Percentiles rank a stretch among this genome's conserved stretches.
These are phyloP conservation scores for Lyophyllum atratum DNA, from an alignment of 768 basidiomycete species.

Conservation along the genomic window DNA sequence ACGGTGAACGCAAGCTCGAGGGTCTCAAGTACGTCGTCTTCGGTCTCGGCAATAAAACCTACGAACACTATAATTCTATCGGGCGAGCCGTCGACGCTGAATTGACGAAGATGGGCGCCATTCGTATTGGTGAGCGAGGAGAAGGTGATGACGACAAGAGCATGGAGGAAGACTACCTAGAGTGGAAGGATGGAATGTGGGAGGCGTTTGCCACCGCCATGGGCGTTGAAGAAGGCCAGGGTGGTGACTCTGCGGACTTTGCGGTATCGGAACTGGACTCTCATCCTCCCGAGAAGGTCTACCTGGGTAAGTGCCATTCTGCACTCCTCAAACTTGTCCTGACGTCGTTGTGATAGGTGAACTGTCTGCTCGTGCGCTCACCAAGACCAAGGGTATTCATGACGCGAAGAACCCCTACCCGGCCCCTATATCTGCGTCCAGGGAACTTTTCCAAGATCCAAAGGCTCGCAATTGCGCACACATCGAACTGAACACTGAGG, in stretches of 20 bases:
- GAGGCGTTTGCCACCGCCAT: conserved; percentile 79
- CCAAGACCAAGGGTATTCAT: conserved; percentile 92
- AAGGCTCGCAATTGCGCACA: conserved; percentile 91
- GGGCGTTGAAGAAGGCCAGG: conserved; percentile 94
- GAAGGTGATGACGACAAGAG: conserved; percentile 99
- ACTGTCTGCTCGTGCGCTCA: conserved; percentile 91
- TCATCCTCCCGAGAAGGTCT: conserved; percentile 86
- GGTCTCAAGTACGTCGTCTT: conserved; percentile 96
- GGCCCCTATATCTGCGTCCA: conserved; percentile 73
- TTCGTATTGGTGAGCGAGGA: conserved; percentile 84
- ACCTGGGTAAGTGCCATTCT: conserved; percentile 63
- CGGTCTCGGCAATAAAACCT: conserved; percentile 89
- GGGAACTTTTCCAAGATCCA: conserved; percentile 80
- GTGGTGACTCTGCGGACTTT: conserved; percentile 94
- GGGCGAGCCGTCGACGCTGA: conserved; percentile 75
- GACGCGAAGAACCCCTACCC: conserved; percentile 98
- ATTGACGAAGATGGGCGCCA: conserved; percentile 78
- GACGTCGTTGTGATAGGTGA: conserved; percentile 58
- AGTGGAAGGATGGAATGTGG: conserved; percentile 99
- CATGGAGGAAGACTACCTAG: conserved; percentile 99
- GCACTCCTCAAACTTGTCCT: conserved; percentile 7
- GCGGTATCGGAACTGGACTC: conserved; percentile 80
- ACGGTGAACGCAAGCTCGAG: conserved; percentile 71
- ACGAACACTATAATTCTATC: conserved; percentile 96
- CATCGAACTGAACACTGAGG: conserved; percentile 90